These are phyloP conservation scores for Beauveria australis DNA, from an alignment of 2,329 filamentous ascomycete genomes.

Conservation along the genomic window DNA sequence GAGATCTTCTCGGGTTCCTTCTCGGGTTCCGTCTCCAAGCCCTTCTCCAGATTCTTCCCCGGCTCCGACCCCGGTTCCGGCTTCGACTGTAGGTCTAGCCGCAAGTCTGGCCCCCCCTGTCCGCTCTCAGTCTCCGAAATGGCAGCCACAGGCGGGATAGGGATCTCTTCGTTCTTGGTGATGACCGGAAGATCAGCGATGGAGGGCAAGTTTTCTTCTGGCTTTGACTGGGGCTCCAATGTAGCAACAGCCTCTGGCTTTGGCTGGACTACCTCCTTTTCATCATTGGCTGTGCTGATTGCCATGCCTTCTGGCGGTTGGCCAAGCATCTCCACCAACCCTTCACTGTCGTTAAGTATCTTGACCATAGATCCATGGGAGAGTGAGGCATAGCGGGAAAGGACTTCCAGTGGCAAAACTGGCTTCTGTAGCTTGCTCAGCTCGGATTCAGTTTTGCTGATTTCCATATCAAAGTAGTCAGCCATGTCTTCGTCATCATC, in stretches of 20 bases:
- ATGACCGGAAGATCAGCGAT: background rate
- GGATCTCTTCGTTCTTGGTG: background rate
- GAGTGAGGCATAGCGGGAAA: constrained; percentile 38
- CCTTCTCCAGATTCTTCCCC: background rate
- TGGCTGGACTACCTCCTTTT: background rate
- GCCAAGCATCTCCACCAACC: constrained; percentile 35
- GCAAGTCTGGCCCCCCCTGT: background rate
- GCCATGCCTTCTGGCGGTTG: constrained; percentile 27
- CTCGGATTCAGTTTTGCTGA: constrained; percentile 42
- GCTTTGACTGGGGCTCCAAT: background rate
- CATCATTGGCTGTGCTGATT: constrained; percentile 13
- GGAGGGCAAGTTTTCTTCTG: background rate
- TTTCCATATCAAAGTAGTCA: constrained; percentile 46
- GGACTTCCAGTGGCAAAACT: constrained; percentile 31
- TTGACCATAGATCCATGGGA: constrained; percentile 41
- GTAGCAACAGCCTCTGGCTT: background rate
- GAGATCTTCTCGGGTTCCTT: background rate
- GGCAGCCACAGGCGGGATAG: background rate
- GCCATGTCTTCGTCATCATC: constrained; percentile 53
- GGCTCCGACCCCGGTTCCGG: background rate
- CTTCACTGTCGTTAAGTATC: constrained; percentile 37
- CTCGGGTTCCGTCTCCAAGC: background rate
- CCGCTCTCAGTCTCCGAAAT: background rate
- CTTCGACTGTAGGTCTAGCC: background rate
- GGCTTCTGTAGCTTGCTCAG: constrained; percentile 37